These are phyloP conservation scores for Diaporthe batatas DNA, from an alignment of 2,329 filamentous ascomycete species.

Conservation along the genomic window DNA sequence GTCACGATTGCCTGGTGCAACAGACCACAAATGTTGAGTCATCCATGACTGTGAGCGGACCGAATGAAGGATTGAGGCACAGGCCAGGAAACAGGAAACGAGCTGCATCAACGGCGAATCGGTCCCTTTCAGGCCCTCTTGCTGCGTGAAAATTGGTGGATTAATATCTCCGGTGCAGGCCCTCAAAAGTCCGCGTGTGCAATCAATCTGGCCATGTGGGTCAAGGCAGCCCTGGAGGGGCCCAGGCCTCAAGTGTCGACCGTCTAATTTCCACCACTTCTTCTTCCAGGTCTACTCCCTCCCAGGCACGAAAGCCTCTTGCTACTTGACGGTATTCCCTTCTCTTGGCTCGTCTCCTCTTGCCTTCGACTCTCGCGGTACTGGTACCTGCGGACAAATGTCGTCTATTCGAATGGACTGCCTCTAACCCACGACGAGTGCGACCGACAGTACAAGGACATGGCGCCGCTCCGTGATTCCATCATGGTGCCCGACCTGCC, in stretches of 20 bases:
- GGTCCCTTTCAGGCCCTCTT: constrained; percentile 4
- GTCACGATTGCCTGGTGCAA: not conserved
- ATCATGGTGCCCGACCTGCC: constrained; percentile 23
- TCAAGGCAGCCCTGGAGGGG: constrained; percentile 18
- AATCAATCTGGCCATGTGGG: constrained; percentile 25
- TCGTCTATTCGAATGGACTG: constrained; percentile 11
- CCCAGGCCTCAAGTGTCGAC: not conserved
- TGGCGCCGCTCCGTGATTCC: constrained; percentile 37
- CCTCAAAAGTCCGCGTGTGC: constrained; percentile 7
- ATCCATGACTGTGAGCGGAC: not conserved
- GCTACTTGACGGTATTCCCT: not conserved
- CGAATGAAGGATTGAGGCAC: not conserved
- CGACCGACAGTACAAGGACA: constrained; percentile 27
- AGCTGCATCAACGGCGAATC: constrained; percentile 17
- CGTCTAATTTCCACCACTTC: constrained; percentile 15
- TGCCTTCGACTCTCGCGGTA: constrained; percentile 21
- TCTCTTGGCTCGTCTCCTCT: not conserved
- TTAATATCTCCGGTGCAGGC: not conserved
- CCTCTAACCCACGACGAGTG: not conserved
- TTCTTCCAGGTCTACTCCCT: not conserved
- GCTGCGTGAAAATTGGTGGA: constrained; percentile 1
- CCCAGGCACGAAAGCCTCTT: not conserved
- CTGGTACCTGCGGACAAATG: constrained; percentile 24
- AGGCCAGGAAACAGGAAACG: not conserved
- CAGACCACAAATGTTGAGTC: not conserved